Percentiles rank a stretch among this genome's conserved stretches.
These are phyloP conservation scores for Penstemon eatonii DNA, from an alignment of 257 asterid genomes.

Conservation along the genomic window DNA sequence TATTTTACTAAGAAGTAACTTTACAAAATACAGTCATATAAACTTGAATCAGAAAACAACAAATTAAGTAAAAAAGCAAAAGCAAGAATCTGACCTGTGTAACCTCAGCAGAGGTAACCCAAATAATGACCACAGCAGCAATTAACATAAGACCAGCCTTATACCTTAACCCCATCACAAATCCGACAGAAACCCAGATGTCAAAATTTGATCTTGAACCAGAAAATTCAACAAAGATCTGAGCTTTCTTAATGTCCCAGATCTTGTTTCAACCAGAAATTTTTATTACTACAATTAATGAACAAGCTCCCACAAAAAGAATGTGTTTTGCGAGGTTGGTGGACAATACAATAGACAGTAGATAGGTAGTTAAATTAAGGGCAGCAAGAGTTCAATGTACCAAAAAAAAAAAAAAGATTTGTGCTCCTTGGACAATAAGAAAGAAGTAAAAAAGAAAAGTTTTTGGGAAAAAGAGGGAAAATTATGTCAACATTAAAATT, in stretches of 20 bases:
- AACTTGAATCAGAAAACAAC: background rate
- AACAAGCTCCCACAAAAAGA: background rate
- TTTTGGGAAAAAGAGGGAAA: background rate
- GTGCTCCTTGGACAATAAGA: background rate
- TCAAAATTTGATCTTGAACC: constrained; percentile 16
- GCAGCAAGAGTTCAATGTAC: background rate
- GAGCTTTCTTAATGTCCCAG: constrained; percentile 13
- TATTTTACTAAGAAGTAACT: background rate
- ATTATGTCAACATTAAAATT: background rate
- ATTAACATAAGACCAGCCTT: constrained; percentile 59
- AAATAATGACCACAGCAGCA: constrained; percentile 62
- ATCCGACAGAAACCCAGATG: constrained; percentile 28
- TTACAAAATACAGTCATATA: background rate
- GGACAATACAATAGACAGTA: background rate
- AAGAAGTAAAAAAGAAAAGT: constrained; percentile 8
- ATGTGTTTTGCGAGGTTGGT: background rate
- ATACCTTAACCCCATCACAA: constrained; percentile 66
- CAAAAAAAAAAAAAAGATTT: too few species aligned
- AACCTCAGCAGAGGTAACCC: constrained; percentile 80
- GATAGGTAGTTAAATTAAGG: background rate
- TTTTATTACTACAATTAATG: background rate
- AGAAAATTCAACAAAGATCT: constrained; percentile 31
- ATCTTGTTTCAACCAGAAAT: constrained; percentile 2
- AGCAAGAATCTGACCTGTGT: constrained; percentile 50
- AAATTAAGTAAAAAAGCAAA: background rate